These are phyloP conservation scores for Mycena rosella DNA, from an alignment of 768 basidiomycete species.

Conservation along the genomic window DNA sequence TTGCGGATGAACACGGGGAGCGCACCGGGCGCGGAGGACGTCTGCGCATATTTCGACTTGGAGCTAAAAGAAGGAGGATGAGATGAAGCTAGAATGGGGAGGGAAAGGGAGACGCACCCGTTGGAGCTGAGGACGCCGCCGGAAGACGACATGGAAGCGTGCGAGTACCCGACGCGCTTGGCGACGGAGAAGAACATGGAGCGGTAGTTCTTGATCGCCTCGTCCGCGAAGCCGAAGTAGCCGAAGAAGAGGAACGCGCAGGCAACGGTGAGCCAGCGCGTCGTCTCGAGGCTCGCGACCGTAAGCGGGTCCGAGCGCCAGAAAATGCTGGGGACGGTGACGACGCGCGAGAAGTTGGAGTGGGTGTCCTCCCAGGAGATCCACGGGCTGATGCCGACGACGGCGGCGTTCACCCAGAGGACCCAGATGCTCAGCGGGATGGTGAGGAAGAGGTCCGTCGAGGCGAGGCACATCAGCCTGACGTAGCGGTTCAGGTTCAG, in stretches of 20 bases:
- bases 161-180: conserved; percentile 42
- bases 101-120: conserved; percentile 36
- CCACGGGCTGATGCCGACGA: conserved; percentile 56
- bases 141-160: conserved; percentile 1
- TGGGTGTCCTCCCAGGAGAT: conserved; percentile 66
- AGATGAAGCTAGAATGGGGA: neutral
- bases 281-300: conserved; percentile 53
- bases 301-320: conserved; percentile 52
- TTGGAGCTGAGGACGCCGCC: conserved; percentile 43
- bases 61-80: neutral
- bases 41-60: conserved; percentile 9
- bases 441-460: conserved; percentile 60
- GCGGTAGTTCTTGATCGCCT: conserved; percentile 68
- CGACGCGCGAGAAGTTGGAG: conserved; percentile 59
- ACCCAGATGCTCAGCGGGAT: conserved; percentile 57
- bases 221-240: conserved; percentile 77
- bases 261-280: conserved; percentile 61
- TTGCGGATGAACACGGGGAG: conserved; percentile 63
- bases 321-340: conserved; percentile 52
- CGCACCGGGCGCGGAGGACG: conserved; percentile 36
- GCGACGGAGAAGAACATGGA: conserved; percentile 52
- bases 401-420: conserved; percentile 51
- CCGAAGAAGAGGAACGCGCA: conserved; percentile 71
- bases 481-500: conserved; percentile 64
- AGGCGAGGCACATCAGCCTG: conserved; percentile 69